Evolutionary conservation across 2,329 filamentous ascomycete genomes (phyloP), one percentile per base, ranked within the genome.

Genomic region (Pseudohalonectria lignicola): DNA sequence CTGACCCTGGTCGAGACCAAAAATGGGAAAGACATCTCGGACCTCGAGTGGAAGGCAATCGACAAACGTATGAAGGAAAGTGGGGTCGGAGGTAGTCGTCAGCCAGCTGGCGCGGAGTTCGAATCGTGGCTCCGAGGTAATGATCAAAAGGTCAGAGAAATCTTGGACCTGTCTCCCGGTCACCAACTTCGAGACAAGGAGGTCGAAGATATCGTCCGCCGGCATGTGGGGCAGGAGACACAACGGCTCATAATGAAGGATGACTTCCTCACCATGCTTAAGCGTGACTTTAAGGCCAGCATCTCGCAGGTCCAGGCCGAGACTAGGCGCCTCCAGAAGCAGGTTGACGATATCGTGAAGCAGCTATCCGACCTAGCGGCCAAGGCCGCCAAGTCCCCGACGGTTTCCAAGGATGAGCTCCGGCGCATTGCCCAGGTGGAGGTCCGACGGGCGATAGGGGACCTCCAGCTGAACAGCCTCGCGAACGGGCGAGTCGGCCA

Each of bases 91-190:
- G 12, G 23, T 12, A 7, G 8, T 7, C 23, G 7, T 7, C 23
- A 12, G 23, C 23, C 23, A 26, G 40, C 41, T 1, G 43, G 45
- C 10, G 62, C 16, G 46, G 47, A 16, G 35, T 54, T 12, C 31
- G 52, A 67, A 16, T 55, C 59, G 1, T 79, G 72, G 67, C 50
- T 74, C 20, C 57, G 56, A 30, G 62, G 62, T 15, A 79, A 78
- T 50, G 52, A 67, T 12, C 54, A 57, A 8, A 60, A 62, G 45
- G 55, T 64, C 28, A 48, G 59, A 32, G 55, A 16, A 2, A 44
- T 51, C 4, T 40, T 59, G 4, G 41, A 41, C 8, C 36, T 34
- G 2, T 11, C 19, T 13, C 17, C 36, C 15, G 15, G 15, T 17
- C n/a, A n/a, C n/a, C n/a, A n/a, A 16, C 20, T 19, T 18, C 21